Evolutionary conservation across 345 rosid species (phyloP), one percentile per base, ranked within the genome.

Genomic region (Linum trigynum): DNA sequence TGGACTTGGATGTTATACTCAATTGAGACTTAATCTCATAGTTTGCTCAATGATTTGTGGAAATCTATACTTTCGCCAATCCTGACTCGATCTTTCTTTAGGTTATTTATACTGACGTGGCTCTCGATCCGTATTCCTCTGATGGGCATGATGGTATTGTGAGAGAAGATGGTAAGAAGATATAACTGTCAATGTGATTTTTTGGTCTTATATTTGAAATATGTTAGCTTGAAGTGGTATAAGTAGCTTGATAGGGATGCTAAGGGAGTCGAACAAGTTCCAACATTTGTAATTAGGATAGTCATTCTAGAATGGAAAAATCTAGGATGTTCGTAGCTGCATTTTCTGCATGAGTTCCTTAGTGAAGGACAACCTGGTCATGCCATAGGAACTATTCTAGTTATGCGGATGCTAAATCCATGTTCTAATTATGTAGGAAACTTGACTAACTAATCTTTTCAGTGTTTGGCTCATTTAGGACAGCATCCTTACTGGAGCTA

Each of bases 91-190:
- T 40, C 50, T 62, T 71, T 84, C 38, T 32, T 51, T 56, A 92
- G 98, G 91, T 86, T 67, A 81, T 92, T 59, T 90, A 86, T 67
- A 90, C 97, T 59, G 98, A 92, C 82, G 91, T 90, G 72, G 91
- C 91, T 72, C 78, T 92, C 55, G 97, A 88, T 76, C 94, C 90
- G 68, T 90, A 92, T 74, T 87, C 96, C 65, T 80, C 94, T 1
- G 88, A 75, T 75, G 98, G 98, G 48, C 98, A 92, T 79, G 97
- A 87, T 80, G 98, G 97, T 70, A 88, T 90, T 38, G 87, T 90
- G 32, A 72, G 92, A 71, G 96, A 87, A 80, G 95, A 92, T 77
- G 97, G 96, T 73, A 65, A 69, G 76, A 39, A 39, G 6, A 63
- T 12, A 14, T 14, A 56, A 42, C 12, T 17, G 12, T 17, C 38